A percentile compares a stretch with the other conserved stretches of the same genome.
Evolutionary conservation across 2,329 filamentous ascomycete genomes (phyloP).

Genomic region (Chrysoporthe puriensis): DNA sequence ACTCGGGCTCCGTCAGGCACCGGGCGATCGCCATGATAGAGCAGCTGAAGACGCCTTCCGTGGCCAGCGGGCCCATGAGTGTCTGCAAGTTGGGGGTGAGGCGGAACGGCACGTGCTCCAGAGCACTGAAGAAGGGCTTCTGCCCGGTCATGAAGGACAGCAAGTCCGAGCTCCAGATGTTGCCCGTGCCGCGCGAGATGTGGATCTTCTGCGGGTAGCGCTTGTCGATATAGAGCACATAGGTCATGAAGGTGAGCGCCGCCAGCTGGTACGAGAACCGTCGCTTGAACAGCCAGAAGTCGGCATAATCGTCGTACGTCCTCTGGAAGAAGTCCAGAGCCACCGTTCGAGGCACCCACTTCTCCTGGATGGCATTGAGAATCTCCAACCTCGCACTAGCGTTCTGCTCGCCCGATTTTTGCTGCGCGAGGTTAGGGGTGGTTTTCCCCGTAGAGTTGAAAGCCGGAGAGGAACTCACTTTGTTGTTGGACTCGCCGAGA

Average conservation of each 20-base stretch:
- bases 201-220: conserved; percentile 95
- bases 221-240: conserved; percentile 95
- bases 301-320: conserved; percentile 84
- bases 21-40: conserved; percentile 95
- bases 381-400: conserved; percentile 82
- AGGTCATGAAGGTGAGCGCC: conserved; percentile 96
- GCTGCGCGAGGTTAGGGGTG: conserved; percentile 34
- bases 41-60: conserved; percentile 94
- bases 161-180: conserved; percentile 94
- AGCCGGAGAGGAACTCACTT: conserved; percentile 47
- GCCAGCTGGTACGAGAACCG: conserved; percentile 97
- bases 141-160: conserved; percentile 84
- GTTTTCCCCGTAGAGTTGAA: not conserved
- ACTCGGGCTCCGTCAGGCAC: conserved; percentile 85
- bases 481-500: conserved; percentile 70
- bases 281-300: conserved; percentile 98
- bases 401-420: conserved; percentile 71
- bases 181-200: conserved; percentile 84
- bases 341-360: conserved; percentile 83
- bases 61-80: conserved; percentile 92
- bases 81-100: conserved; percentile 95
- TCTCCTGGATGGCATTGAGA: conserved; percentile 92
- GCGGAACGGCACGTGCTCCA: conserved; percentile 94
- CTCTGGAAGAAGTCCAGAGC: conserved; percentile 87
- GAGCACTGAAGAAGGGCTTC: conserved; percentile 91